Base-by-base conservation (phyloP, 139 green algal genomes). In the Micractinium sp. region DNA sequence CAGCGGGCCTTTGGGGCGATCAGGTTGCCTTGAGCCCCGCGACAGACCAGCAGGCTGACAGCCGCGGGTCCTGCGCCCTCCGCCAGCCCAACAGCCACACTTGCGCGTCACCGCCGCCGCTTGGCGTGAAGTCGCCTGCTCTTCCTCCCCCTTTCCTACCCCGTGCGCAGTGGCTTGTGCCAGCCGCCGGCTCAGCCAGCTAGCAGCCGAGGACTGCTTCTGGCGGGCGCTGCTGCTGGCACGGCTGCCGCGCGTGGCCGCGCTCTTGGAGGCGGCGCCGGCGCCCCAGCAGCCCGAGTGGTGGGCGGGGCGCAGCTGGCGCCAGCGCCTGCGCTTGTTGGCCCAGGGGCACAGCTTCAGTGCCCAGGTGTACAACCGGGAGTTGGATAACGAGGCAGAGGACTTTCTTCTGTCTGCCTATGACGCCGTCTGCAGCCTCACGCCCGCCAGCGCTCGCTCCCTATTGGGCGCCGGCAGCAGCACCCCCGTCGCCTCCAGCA, bases 321-420 rank as follows among this genome's bases (percentile, higher is more conserved):
- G 67, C 2, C 23, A 69, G 27, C 83, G 83, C 1, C 29, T 87
- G 66, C 19, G 35, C 14, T 39, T 33, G 25, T 38, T 87, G 15
- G 83, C 41, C 25, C 25, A 3, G 1, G 83, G 83, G 5, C 15
- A 35, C 22, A 16, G 66, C 38, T 81, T 80, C 27, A 15, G 67
- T 16, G 66, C 67, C 7, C 83, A 87, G 38, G 83, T 87, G 0
- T 81, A 66, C 83, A 87, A 87, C 39, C 66, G 83, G 4, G 83
- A 87, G 83, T 38, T 67, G 67, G 83, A 87, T 38, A 87, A 87
- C 29, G 83, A 87, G 83, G 61, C 73, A 3, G 83, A 87, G 16
- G 83, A 87, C 38, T 87, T 87, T 19, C 19, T 87, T 67, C 67
- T 87, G 9, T 66, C 35, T 19, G 56, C 33, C 41, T 87, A 87